Conservation (phyloP, 352 stramenopile species). For the Phytopythium aichiense region DNA sequence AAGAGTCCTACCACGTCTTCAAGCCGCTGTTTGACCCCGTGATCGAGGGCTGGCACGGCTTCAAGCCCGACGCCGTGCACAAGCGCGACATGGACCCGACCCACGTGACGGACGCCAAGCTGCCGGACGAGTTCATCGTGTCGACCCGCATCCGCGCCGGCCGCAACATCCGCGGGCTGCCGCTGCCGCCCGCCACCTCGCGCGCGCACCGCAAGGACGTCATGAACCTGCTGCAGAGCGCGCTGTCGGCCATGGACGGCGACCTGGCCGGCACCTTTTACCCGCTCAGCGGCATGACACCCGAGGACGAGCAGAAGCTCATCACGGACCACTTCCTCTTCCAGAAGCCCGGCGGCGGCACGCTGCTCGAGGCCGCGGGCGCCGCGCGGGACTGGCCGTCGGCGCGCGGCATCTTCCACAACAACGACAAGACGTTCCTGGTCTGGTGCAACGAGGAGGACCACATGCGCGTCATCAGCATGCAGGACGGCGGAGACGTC, state of each 20-base stretch:
- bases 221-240: constrained; percentile 77
- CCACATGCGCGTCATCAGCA: constrained; percentile 82
- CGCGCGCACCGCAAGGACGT: constrained; percentile 82
- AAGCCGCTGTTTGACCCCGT: constrained; percentile 73
- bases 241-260: constrained; percentile 65
- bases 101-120: constrained; percentile 58
- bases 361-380: constrained; percentile 59
- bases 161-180: constrained; percentile 78
- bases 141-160: constrained; percentile 81
- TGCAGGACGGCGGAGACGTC: constrained; percentile 73
- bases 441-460: constrained; percentile 87
- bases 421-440: constrained; percentile 73
- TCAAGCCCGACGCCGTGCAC: constrained; percentile 53
- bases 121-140: constrained; percentile 71
- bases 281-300: constrained; percentile 67
- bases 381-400: constrained; percentile 70
- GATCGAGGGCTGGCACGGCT: constrained; percentile 68
- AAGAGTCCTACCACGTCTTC: constrained; percentile 72
- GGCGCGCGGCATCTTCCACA: constrained; percentile 76
- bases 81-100: constrained; percentile 69
- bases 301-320: constrained; percentile 74
- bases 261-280: constrained; percentile 81
- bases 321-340: constrained; percentile 81
- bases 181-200: constrained; percentile 75
- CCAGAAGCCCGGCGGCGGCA: constrained; percentile 77